Evolutionary conservation across 2,329 filamentous ascomycete genomes (phyloP).

Genomic region (Tolypocladium nubicola): DNA sequence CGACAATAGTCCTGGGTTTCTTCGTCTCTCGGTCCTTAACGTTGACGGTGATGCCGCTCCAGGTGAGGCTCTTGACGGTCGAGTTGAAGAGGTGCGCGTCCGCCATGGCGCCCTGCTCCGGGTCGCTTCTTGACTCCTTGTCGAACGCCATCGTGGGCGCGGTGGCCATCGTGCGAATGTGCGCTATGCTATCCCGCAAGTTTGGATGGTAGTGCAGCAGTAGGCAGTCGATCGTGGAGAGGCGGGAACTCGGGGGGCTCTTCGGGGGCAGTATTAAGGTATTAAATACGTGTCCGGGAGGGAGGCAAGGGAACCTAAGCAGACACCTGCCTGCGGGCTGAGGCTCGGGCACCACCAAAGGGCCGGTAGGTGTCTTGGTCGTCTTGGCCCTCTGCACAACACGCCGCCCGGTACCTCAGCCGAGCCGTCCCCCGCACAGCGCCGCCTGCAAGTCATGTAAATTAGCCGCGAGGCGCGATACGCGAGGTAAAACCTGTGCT

Average conservation of each 20-base stretch:
- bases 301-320: neutral
- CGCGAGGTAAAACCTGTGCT: neutral
- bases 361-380: neutral
- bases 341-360: neutral
- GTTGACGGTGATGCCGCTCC: slow-evolving; percentile 56
- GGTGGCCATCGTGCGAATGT: neutral
- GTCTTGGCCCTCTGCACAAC: neutral
- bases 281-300: neutral
- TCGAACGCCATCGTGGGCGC: neutral
- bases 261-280: neutral
- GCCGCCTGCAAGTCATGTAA: too few species aligned
- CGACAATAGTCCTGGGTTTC: slow-evolving; percentile 50
- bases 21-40: slow-evolving; percentile 63
- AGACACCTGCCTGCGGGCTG: neutral
- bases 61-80: slow-evolving; percentile 53
- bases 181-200: neutral
- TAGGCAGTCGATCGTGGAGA: neutral
- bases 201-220: neutral
- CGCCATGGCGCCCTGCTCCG: neutral
- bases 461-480: too few species aligned
- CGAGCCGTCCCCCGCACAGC: too few species aligned
- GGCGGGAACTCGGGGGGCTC: neutral
- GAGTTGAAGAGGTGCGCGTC: slow-evolving; percentile 49
- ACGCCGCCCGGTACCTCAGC: neutral
- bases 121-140: neutral